These are phyloP conservation scores for Gymnopilus junonius DNA, from an alignment of 768 basidiomycete species.

Conservation along the genomic window DNA sequence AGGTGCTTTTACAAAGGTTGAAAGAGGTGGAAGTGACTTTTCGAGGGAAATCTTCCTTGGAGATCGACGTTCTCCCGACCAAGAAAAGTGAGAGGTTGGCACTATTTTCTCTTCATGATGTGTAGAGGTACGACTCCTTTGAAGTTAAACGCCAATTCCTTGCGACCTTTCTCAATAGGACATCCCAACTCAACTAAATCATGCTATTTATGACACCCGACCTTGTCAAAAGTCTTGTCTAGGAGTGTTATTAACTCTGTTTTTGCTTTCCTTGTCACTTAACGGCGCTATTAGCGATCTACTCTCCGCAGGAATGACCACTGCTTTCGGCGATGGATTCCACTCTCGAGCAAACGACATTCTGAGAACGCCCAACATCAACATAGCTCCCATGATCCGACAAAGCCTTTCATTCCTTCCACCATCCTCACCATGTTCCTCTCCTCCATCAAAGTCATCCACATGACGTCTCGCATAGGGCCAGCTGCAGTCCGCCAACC, in stretches of 20 bases:
- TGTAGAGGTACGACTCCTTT: not conserved
- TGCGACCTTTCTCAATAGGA: not conserved
- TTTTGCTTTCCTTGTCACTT: not conserved
- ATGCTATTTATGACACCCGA: not conserved
- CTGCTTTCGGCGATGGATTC: not conserved
- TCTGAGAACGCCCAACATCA: constrained; percentile 25
- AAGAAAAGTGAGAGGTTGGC: not conserved
- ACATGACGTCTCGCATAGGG: constrained; percentile 17
- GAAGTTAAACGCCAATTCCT: not conserved
- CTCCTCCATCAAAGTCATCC: constrained; percentile 25
- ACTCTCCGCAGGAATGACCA: not conserved
- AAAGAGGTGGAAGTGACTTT: not conserved
- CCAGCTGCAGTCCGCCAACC: constrained; percentile 34
- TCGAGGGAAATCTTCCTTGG: not conserved
- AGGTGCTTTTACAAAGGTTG: not conserved
- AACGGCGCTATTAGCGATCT: not conserved
- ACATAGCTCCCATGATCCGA: constrained; percentile 26
- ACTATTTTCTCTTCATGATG: not conserved
- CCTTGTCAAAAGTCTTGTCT: not conserved
- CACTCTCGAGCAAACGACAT: constrained; percentile 27
- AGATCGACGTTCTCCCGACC: not conserved
- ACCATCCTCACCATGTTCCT: constrained; percentile 14
- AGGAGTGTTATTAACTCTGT: not conserved
- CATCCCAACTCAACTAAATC: not conserved
- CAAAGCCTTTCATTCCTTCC: constrained; percentile 21